Evolutionary conservation across 768 basidiomycete species (phyloP).

Genomic region (Tylopilus plumbeoviolaceoides): DNA sequence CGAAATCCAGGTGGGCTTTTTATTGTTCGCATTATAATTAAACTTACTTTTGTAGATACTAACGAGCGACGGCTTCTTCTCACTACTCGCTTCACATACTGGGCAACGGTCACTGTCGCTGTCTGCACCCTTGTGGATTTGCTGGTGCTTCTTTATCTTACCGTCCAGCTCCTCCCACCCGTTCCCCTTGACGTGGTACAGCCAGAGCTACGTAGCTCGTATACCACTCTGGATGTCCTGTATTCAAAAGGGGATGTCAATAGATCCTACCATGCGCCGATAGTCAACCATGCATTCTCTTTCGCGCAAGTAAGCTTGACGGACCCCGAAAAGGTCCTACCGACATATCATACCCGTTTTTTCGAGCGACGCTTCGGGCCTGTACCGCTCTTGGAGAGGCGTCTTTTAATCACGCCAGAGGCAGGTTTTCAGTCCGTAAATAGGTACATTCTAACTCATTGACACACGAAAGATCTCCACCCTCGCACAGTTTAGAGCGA

Average conservation of each 20-base stretch:
- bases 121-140: background rate
- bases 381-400: background rate
- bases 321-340: background rate
- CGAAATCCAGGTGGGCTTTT: background rate
- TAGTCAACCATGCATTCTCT: background rate
- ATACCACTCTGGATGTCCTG: background rate
- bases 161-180: background rate
- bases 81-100: background rate
- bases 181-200: background rate
- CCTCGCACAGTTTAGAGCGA: conserved; percentile 1
- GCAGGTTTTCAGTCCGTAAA: background rate
- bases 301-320: background rate
- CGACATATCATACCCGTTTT: background rate
- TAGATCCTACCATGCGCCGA: background rate
- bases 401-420: background rate
- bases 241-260: background rate
- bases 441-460: background rate
- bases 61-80: background rate
- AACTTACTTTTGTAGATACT: background rate
- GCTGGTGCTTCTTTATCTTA: background rate
- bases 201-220: background rate
- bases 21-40: too few relatives aligned
- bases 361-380: background rate
- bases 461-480: background rate
- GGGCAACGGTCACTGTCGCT: background rate